Percentiles rank a stretch among this genome's conserved stretches.
Evolutionary conservation across 2,329 filamentous ascomycete genomes (phyloP).

Genomic region (Xylariales sp.): DNA sequence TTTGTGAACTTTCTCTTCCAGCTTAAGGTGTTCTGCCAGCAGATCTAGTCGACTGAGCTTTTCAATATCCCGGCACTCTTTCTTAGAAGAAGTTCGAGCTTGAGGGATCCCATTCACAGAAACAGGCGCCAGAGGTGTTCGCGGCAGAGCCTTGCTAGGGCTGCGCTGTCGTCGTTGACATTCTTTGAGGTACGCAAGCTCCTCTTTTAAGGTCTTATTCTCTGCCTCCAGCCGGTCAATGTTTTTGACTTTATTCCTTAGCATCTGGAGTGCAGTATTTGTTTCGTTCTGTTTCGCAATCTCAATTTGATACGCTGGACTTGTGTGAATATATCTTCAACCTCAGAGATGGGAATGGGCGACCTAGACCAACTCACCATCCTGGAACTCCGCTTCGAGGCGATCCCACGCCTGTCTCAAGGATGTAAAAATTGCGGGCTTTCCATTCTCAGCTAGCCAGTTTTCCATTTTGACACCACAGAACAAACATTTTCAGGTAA

Average conservation of each 20-base stretch:
- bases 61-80: constrained; percentile 12
- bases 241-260: constrained; percentile 25
- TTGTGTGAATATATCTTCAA: constrained; percentile 5
- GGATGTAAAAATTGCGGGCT: constrained; percentile 20
- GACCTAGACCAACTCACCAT: constrained; percentile 13
- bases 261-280: constrained; percentile 27
- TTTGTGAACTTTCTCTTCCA: constrained; percentile 35
- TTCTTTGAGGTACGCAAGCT: constrained; percentile 27
- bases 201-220: constrained; percentile 33
- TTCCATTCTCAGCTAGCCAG: constrained; percentile 24
- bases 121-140: constrained; percentile 20
- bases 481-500: not conserved
- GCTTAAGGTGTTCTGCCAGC: constrained; percentile 28
- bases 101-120: constrained; percentile 17
- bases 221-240: constrained; percentile 35
- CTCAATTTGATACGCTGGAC: constrained; percentile 3
- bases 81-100: constrained; percentile 12
- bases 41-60: constrained; percentile 14
- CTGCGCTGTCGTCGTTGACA: constrained; percentile 10
- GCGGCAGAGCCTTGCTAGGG: constrained; percentile 10
- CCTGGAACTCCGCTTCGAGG: constrained; percentile 18
- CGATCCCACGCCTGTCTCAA: constrained; percentile 19
- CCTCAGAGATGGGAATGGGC: not conserved
- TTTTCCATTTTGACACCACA: constrained; percentile 17
- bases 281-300: constrained; percentile 16